Percentiles rank a stretch among this genome's conserved stretches.
phyloP scores from a whole-genome alignment of 352 stramenopile genomes.

The Pythium dissimile region DNA sequence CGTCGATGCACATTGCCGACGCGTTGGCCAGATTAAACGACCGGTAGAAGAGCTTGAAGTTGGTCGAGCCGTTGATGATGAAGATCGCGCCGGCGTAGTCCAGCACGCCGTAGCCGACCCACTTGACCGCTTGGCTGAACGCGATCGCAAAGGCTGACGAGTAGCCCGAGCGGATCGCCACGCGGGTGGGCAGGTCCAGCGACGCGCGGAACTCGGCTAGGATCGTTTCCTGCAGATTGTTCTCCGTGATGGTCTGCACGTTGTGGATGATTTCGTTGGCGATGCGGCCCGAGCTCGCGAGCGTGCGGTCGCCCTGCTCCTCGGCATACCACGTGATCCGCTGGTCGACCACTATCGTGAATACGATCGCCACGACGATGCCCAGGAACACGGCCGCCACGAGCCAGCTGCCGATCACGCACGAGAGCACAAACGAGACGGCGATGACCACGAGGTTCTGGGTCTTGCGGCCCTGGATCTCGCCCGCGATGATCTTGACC shows the following conservation, averaged over 20 bases:
- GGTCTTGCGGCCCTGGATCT: constrained; percentile 26
- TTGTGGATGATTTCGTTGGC: constrained; percentile 28
- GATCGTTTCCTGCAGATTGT: constrained; percentile 21
- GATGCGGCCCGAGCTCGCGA: constrained; percentile 17
- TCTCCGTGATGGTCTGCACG: constrained; percentile 23
- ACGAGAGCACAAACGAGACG: constrained; percentile 12
- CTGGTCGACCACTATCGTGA: constrained; percentile 27
- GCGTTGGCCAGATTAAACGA: constrained; percentile 23
- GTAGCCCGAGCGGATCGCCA: constrained; percentile 43
- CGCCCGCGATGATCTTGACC: constrained; percentile 43
- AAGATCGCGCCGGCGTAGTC: constrained; percentile 39
- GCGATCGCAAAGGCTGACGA: constrained; percentile 51
- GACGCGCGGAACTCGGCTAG: constrained; percentile 24
- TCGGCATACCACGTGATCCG: constrained; percentile 23
- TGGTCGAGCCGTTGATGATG: constrained; percentile 37
- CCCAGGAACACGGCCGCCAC: constrained; percentile 28
- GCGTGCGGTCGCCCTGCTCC: constrained; percentile 18
- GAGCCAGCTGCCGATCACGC: constrained; percentile 25
- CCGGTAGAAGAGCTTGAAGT: constrained; percentile 50
- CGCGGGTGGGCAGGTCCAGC: constrained; percentile 40
- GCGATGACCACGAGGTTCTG: constrained; percentile 25
- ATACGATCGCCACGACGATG: constrained; percentile 27
- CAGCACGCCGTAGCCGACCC: constrained; percentile 36
- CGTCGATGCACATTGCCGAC: constrained; percentile 22
- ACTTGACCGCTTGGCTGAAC: constrained; percentile 55